These are phyloP conservation scores for Rosa chinensis DNA, from an alignment of 306 rosid species.

Conservation along the genomic window DNA sequence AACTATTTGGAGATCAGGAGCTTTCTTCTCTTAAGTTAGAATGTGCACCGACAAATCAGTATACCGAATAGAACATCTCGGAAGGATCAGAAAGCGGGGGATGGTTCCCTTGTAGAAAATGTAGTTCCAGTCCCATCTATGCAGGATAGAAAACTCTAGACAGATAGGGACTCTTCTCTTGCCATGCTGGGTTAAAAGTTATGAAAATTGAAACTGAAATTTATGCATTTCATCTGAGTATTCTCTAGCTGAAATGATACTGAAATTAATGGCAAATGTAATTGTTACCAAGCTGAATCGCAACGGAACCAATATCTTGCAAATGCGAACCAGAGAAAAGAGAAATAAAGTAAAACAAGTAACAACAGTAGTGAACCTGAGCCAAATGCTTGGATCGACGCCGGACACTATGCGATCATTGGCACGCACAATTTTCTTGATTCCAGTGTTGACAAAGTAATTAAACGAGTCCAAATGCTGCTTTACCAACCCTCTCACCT, in stretches of 20 bases:
- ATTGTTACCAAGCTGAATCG: background rate
- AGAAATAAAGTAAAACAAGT: background rate
- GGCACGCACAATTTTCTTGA: conserved; percentile 76
- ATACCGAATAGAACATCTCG: background rate
- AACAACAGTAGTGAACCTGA: conserved; percentile 39
- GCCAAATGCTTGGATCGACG: conserved; percentile 46
- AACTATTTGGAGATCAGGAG: background rate
- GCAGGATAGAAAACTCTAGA: background rate
- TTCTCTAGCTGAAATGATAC: background rate
- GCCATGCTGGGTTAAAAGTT: too few relatives aligned
- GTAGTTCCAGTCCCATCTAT: background rate
- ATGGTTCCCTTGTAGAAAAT: background rate
- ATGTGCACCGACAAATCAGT: background rate
- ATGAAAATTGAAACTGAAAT: too few relatives aligned
- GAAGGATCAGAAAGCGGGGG: background rate
- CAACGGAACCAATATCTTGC: background rate
- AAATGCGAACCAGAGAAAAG: background rate
- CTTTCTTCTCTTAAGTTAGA: background rate
- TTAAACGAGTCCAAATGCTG: conserved; percentile 94
- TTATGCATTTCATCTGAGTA: background rate
- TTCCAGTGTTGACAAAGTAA: conserved; percentile 65
- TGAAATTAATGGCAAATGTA: background rate
- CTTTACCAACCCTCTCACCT: conserved; percentile 89
- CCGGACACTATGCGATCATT: conserved; percentile 43
- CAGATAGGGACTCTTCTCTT: too few relatives aligned